A percentile compares a stretch with the other conserved stretches of the same genome.
These are phyloP conservation scores for Vitis labrusca DNA, from an alignment of 164 flowering plant species.

Conservation along the genomic window DNA sequence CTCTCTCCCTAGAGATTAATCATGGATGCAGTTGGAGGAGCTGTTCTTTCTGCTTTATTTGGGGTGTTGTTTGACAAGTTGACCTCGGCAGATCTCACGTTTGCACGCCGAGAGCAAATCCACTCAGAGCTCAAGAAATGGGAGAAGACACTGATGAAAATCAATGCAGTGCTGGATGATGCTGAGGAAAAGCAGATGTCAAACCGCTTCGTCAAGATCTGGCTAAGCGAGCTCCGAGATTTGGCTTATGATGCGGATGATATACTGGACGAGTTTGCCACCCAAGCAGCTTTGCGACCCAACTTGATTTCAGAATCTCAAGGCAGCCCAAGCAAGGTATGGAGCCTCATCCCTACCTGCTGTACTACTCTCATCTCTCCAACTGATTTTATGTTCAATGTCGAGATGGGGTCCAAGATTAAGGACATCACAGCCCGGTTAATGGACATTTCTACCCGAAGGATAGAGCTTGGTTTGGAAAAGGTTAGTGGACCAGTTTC, in stretches of 20 bases:
- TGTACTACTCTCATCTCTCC: neutral
- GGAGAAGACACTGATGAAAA: neutral
- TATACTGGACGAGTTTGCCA: neutral
- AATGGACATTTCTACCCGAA: neutral
- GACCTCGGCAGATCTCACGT: too few species aligned
- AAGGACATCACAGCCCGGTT: slow-evolving; percentile 11
- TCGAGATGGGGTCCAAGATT: slow-evolving; percentile 10
- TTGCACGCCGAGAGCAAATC: neutral
- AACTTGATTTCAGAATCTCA: neutral
- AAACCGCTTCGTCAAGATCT: neutral
- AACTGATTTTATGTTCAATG: neutral
- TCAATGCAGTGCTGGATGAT: slow-evolving; percentile 9
- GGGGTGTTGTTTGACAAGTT: too few species aligned
- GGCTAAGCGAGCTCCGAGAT: slow-evolving; percentile 4
- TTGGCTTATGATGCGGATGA: slow-evolving; percentile 16
- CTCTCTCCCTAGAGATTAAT: too few species aligned
- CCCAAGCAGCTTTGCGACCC: neutral
- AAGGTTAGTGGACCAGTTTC: neutral
- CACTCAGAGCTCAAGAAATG: neutral
- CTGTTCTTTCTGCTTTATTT: too few species aligned
- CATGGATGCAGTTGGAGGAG: too few species aligned
- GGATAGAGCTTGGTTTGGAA: neutral
- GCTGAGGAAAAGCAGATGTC: slow-evolving; percentile 12
- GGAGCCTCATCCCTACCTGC: neutral
- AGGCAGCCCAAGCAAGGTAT: neutral